Evolutionary conservation across 768 basidiomycete genomes (phyloP).

Genomic region (Suillus occidentalis): DNA sequence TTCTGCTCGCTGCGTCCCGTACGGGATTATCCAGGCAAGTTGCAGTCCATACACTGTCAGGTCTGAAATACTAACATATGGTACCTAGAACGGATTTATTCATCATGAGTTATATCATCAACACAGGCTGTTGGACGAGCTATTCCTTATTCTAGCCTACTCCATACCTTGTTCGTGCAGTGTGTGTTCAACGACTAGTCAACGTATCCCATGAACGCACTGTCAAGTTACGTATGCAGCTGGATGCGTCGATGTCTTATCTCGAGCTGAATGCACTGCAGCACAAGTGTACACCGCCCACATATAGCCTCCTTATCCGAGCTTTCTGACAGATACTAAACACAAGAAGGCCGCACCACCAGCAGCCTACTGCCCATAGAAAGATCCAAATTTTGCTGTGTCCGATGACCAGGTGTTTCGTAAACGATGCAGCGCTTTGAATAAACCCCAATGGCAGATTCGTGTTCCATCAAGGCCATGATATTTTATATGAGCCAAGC

Average conservation of each 20-base stretch:
- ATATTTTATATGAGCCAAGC: too few relatives aligned
- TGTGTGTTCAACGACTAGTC: not conserved
- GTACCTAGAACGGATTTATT: not conserved
- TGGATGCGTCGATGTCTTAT: not conserved
- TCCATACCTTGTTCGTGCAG: not conserved
- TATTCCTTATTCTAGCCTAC: not conserved
- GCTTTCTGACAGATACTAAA: not conserved
- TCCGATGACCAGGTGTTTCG: not conserved
- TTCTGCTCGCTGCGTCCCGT: not conserved
- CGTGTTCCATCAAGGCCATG: too few relatives aligned
- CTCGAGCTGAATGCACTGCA: not conserved
- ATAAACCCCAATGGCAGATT: too few relatives aligned
- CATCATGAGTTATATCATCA: not conserved
- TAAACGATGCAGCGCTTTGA: not conserved
- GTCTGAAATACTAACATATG: not conserved
- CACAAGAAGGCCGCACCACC: not conserved
- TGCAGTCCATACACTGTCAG: too few relatives aligned
- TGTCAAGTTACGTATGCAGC: not conserved
- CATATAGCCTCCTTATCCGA: not conserved
- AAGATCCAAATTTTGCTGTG: not conserved
- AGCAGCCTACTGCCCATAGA: not conserved
- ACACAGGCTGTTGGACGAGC: slow-evolving; percentile 4
- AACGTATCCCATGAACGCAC: not conserved
- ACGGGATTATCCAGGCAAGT: not conserved
- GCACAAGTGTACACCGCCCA: not conserved